Base-by-base conservation (phyloP, 2,329 filamentous ascomycete genomes). In the Aureobasidium vineae region DNA sequence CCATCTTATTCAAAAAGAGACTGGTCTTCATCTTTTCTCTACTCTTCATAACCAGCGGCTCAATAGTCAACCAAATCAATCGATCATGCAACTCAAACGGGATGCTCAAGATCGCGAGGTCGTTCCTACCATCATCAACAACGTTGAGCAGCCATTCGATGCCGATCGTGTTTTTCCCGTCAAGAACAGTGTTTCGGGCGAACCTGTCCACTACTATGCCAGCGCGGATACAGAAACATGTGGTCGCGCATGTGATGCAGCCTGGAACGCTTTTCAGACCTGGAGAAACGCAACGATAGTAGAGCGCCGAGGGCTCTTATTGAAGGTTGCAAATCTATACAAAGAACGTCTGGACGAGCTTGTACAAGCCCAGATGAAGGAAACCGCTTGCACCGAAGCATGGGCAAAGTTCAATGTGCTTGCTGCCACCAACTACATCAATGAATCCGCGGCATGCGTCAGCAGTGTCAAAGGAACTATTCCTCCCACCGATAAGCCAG, bases 341-440 rank as follows among this genome's bases (percentile, higher is more conserved):
- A 71, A 75, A 41, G 23, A 67, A n/a, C 65, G 72, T 41, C 68
- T 69, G 36, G 53, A 70, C 3, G 65, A 69, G 28, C 68, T 76
- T 40, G 67, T 76, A 45, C 53, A 70, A 33, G 66, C 70, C 11
- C 74, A 75, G 63, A 71, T 73, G 45, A 65, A 67, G 36, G 75
- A 76, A 59, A 76, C 75, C 13, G 72, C 70, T n/a, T 76, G 75
- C 65, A 43, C 76, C 86, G 67, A 79, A 75, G 26, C 70, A 23
- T 71, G 78, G 72, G 72, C 73, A 28, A 72, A 73, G 50, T 73
- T 73, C 56, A 73, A 74, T 66, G 67, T 72, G 43, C 82, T 69
- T 26, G 67, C 71, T 5, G 69, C 72, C 2, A 70, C 72, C 7
- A 66, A 66, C 16, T 76, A 76, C 49, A 67, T 75, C 38, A 70